Evolutionary conservation across 345 rosid species (phyloP).

Genomic region (Boechera divaricarpa): DNA sequence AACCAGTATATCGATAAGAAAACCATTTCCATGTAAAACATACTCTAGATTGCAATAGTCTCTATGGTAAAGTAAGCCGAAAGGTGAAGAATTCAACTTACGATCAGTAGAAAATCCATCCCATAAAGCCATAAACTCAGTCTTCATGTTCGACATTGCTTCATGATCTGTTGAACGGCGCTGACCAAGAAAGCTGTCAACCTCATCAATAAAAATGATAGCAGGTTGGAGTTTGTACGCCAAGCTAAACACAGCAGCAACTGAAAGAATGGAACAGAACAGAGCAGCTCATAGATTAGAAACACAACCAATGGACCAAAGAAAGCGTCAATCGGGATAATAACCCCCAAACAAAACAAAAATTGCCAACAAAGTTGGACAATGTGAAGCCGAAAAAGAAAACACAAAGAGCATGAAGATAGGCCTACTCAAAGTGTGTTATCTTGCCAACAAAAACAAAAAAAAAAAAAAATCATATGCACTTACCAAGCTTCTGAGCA

Average conservation of each 20-base stretch:
- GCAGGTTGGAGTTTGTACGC: constrained; percentile 96
- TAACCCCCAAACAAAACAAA: background rate
- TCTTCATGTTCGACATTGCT: constrained; percentile 94
- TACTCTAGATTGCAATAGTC: background rate
- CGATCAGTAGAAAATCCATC: constrained; percentile 98
- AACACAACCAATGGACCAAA: background rate
- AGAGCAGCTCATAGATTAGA: constrained; percentile 10
- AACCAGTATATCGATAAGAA: constrained; percentile 30
- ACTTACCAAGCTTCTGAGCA: constrained; percentile 98
- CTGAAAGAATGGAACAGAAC: constrained; percentile 52
- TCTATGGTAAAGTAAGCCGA: background rate
- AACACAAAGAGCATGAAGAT: background rate
- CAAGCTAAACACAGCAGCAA: constrained; percentile 95
- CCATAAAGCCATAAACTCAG: constrained; percentile 99
- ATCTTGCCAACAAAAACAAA: background rate
- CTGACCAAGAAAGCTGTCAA: constrained; percentile 96
- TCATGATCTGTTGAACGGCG: constrained; percentile 88
- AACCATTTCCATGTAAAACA: constrained; percentile 1
- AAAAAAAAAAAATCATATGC: background rate
- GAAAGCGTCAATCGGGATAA: background rate
- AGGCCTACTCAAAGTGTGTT: background rate
- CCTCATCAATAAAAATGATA: constrained; percentile 96
- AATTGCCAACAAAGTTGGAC: background rate
- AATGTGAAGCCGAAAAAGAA: background rate
- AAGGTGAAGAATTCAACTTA: constrained; percentile 52